Base-by-base conservation (phyloP, 805 yeast species). In the Schizosaccharomyces japonicus region DNA sequence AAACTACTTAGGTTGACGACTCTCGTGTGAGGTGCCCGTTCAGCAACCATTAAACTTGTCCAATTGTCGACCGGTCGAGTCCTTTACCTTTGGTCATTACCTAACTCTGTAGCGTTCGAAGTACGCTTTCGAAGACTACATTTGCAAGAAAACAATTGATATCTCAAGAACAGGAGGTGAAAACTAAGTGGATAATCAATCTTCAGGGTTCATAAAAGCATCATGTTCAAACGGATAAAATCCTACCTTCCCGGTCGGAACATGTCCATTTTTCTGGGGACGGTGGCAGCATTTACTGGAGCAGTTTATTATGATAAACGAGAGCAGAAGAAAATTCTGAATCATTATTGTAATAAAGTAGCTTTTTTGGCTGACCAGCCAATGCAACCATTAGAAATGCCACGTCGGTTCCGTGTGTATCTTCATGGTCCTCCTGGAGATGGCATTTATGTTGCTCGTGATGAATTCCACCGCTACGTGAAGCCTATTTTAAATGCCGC, bases 391-490 rank as follows among this genome's bases (percentile, higher is more conserved):
- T 48, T 40, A 3, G 67, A 69, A 48, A 55, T 70, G 19, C 82
- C 94, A 1, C 69, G 98, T 50, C 80, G 77, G 54, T 65, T 90
- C 44, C 74, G 80, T 1, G 75, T 90, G 1, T 85, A 77, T 59
- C 71, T 85, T 49, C 93, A 94, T 0, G 98, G 98, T n/a, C 95
- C 96, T 6, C 96, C 98, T 19, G 80, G 81, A 56, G 95, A 87
- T 59, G 81, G 74, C 54, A 63, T 87, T 45, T 90, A 77, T 39
- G 78, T 75, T 49, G 74, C 87, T 8, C 57, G 80, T 61, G 72
- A 70, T 51, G 71, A 80, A 48, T 82, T 85, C 67, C 71, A 82
- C 53, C 73, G 76, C 48, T 84, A 72, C 57, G 70, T 83, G 53
- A 87, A 87, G 63, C 98, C 98, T 0, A 68, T 85, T 2, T 64